Evolutionary conservation across 805 yeast genomes (phyloP).

Genomic region (Schizosaccharomyces japonicus): DNA sequence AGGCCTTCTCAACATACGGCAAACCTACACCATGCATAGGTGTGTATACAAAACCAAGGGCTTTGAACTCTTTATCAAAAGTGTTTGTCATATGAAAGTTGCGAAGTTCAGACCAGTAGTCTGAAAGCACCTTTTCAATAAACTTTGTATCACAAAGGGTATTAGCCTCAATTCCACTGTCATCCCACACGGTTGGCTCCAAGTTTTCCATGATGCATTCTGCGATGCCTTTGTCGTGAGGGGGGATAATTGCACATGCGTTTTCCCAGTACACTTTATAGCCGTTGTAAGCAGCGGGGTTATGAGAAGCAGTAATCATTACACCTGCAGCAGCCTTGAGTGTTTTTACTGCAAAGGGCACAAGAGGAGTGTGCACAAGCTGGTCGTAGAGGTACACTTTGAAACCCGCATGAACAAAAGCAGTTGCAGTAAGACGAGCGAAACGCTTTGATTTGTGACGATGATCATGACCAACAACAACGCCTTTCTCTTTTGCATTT

Average conservation of each 20-base stretch:
- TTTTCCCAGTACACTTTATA: slow-evolving; percentile 80
- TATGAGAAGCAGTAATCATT: slow-evolving; percentile 46
- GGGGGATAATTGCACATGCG: slow-evolving; percentile 91
- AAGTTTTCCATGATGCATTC: slow-evolving; percentile 33
- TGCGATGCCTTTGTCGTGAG: slow-evolving; percentile 62
- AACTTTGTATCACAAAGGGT: neutral
- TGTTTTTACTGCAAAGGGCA: slow-evolving; percentile 60
- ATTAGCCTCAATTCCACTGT: slow-evolving; percentile 6
- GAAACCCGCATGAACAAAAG: slow-evolving; percentile 44
- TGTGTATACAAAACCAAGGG: slow-evolving; percentile 46
- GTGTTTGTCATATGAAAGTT: neutral
- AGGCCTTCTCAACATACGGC: slow-evolving; percentile 27
- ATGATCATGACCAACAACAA: slow-evolving; percentile 84
- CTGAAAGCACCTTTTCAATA: neutral
- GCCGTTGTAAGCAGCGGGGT: slow-evolving; percentile 53
- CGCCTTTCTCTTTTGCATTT: slow-evolving; percentile 16
- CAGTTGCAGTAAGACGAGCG: slow-evolving; percentile 58
- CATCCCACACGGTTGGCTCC: slow-evolving; percentile 34
- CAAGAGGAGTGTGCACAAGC: slow-evolving; percentile 63
- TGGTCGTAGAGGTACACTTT: slow-evolving; percentile 28
- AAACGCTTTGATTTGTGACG: slow-evolving; percentile 55
- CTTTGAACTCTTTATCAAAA: slow-evolving; percentile 5
- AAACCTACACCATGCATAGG: slow-evolving; percentile 92
- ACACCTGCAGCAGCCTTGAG: slow-evolving; percentile 52
- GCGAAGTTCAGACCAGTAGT: neutral